Conservation (phyloP, 352 stramenopile species). For the Plasmopara muralis region DNA sequence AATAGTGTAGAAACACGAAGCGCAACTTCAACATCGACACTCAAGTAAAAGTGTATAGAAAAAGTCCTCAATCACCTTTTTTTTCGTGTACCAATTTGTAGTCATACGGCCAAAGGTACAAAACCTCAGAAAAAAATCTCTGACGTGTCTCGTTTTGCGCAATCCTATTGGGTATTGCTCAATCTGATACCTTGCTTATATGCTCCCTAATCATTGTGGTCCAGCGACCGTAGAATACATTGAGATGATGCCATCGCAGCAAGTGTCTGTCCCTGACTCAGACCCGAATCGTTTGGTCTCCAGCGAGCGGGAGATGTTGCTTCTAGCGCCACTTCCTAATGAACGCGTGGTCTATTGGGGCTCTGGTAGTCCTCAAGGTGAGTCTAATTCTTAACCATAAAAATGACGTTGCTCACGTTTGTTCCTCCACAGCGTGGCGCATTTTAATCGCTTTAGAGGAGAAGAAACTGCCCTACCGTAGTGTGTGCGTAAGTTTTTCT, state of each 20-base stretch:
- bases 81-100: too few species aligned
- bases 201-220: not conserved
- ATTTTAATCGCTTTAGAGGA: slow-evolving; percentile 77
- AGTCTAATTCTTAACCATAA: not conserved
- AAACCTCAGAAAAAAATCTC: not conserved
- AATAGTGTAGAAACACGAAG: too few species aligned
- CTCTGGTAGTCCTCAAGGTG: slow-evolving; percentile 76
- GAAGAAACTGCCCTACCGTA: slow-evolving; percentile 69
- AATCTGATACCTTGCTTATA: slow-evolving; percentile 1
- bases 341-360: slow-evolving; percentile 82
- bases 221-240: too few species aligned
- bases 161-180: slow-evolving; percentile 8
- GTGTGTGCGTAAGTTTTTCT: slow-evolving; percentile 77
- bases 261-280: slow-evolving; percentile 3
- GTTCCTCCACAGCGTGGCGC: slow-evolving; percentile 49
- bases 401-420: not conserved
- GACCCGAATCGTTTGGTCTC: slow-evolving; percentile 26
- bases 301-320: slow-evolving; percentile 55
- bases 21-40: too few species aligned
- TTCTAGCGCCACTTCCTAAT: slow-evolving; percentile 42
- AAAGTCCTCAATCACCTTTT: too few species aligned
- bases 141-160: not conserved
- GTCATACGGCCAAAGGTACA: too few species aligned
- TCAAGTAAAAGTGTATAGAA: too few species aligned
- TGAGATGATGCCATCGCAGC: not conserved